These are phyloP conservation scores for Neofusicoccum laricinum DNA, from an alignment of 2,329 filamentous ascomycete species.

Conservation along the genomic window DNA sequence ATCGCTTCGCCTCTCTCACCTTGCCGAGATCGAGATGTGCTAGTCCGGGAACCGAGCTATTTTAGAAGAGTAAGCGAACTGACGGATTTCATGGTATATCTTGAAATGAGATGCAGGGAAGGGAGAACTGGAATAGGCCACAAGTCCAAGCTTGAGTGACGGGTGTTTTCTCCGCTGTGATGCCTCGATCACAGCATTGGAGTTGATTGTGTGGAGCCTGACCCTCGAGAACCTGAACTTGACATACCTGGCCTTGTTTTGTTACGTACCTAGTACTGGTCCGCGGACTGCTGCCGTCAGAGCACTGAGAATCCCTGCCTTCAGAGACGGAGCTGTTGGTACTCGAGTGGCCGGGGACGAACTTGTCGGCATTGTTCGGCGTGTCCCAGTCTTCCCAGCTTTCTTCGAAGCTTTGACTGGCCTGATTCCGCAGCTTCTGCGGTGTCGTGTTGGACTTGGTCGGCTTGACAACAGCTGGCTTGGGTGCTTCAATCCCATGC, in stretches of 20 bases:
- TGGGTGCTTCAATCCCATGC: conserved; percentile 33
- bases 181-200: neutral
- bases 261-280: conserved; percentile 52
- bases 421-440: conserved; percentile 36
- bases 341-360: conserved; percentile 39
- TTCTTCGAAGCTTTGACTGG: conserved; percentile 48
- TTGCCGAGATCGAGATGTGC: conserved; percentile 14
- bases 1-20: conserved; percentile 17
- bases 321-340: conserved; percentile 48
- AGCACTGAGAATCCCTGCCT: conserved; percentile 41
- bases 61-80: neutral
- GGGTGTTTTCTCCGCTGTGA: neutral
- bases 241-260: conserved; percentile 16
- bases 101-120: conserved; percentile 25
- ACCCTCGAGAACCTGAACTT: conserved; percentile 13
- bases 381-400: conserved; percentile 56
- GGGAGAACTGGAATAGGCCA: conserved; percentile 15
- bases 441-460: conserved; percentile 39
- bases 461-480: conserved; percentile 27
- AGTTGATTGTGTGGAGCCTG: neutral
- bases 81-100: neutral
- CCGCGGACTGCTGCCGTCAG: conserved; percentile 46
- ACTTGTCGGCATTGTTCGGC: conserved; percentile 1
- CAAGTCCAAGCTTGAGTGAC: conserved; percentile 15
- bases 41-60: conserved; percentile 9